Conservation (phyloP, 495 filamentous ascomycete species). For the Melanomma pulvis-pyrius region DNA sequence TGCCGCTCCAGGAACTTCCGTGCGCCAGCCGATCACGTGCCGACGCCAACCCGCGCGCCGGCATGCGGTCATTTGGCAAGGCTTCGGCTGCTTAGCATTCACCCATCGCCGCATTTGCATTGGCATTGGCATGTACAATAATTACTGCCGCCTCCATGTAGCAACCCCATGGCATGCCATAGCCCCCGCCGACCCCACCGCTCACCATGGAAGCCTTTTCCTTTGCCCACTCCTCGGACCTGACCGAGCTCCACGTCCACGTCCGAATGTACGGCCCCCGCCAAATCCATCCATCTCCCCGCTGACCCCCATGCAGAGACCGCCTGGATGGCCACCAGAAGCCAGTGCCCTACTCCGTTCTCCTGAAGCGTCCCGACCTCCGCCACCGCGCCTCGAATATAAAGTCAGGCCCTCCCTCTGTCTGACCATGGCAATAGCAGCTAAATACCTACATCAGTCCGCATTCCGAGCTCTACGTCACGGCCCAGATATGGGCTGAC, state of each 20-base stretch:
- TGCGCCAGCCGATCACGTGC: constrained; percentile 1
- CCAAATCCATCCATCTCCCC: background rate
- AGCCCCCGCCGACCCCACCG: background rate
- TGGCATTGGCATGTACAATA: background rate
- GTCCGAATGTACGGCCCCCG: constrained; percentile 67
- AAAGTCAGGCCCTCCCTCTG: constrained; percentile 44
- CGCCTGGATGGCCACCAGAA: constrained; percentile 85
- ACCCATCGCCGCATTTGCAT: background rate
- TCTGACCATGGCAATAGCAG: background rate
- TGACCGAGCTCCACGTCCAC: constrained; percentile 71
- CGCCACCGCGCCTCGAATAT: constrained; percentile 82
- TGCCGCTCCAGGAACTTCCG: background rate
- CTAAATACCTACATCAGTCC: constrained; percentile 32
- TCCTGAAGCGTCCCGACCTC: constrained; percentile 75
- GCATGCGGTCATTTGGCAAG: background rate
- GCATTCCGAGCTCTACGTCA: constrained; percentile 89
- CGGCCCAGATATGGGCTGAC: constrained; percentile 91
- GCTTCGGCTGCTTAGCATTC: background rate
- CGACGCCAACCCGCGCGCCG: constrained; percentile 1
- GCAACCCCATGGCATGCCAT: constrained; percentile 16
- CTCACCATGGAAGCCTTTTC: constrained; percentile 85
- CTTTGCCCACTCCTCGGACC: constrained; percentile 81
- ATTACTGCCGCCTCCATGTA: background rate
- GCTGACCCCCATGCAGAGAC: constrained; percentile 53
- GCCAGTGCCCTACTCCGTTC: constrained; percentile 73